Base-by-base conservation (phyloP, 176 grass and related monocot genomes). In the Areca catechu region DNA sequence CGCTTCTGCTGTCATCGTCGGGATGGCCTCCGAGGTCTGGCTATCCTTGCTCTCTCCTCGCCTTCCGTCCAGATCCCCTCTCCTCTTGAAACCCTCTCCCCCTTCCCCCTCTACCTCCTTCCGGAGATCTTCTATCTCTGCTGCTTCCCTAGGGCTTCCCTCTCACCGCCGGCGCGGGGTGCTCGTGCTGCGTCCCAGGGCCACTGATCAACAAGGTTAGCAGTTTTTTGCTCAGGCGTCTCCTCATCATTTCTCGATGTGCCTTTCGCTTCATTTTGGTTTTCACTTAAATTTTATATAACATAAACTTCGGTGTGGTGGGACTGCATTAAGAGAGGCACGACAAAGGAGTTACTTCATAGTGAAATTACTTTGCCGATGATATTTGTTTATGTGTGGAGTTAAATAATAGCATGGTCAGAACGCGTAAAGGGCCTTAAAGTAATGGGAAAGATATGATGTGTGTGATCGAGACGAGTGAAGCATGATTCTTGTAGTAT, bases 1-100 rank as follows among this genome's bases (percentile, higher is more conserved):
- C 7, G 9, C 30, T 4, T 37, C 6, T 43, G 34, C 34, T 12
- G 14, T 14, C 34, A 43, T 43, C 9, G 10, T 43, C 34, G 34
- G 47, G 62, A 90, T 84, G 86, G 77, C 70, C 48, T 64, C 77
- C 54, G 74, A 78, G 52, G 24, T 75, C 15, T 81, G 65, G 65
- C 71, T 78, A 15, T 69, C 74, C 0, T 69, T 63, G 15, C 61
- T 77, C 49, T 81, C 74, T 10, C 81, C 34, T 43, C 34, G 34
- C 34, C 34, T 43, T 43, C 34, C 34, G 5, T 10, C 74, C 77
- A 22, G 60, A 52, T 74, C 70, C 20, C 21, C 70, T 7, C 71
- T 62, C 19, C 81, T 76, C 17, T 50, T 65, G 50, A 61, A 64
- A 24, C 51, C 51, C 60, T 4, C 53, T 56, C 51, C 56, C 22